Conservation (phyloP, 2,329 filamentous ascomycete genomes). For the Aspergillus sp. region DNA sequence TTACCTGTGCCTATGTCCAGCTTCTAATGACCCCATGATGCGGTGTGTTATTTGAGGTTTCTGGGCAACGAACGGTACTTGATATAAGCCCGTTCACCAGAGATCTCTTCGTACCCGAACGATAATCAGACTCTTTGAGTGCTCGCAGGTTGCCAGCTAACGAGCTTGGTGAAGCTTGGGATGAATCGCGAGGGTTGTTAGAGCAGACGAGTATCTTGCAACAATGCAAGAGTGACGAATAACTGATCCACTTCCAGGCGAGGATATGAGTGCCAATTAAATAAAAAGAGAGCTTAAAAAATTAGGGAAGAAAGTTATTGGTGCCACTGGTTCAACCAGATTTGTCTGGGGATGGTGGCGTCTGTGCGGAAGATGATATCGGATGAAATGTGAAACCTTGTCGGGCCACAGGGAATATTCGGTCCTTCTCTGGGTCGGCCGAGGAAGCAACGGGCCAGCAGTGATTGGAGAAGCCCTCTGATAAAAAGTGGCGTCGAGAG, state of each 20-base stretch:
- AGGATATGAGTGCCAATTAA: conserved; percentile 7
- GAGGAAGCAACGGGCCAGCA: conserved; percentile 7
- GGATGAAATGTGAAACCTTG: conserved; percentile 21
- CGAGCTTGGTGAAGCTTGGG: background rate
- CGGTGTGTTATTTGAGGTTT: conserved; percentile 9
- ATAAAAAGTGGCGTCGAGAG: conserved; percentile 17
- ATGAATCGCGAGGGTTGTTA: background rate
- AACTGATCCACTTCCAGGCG: background rate
- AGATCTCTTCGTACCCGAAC: background rate
- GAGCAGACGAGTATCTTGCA: conserved; percentile 1
- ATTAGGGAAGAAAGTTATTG: conserved; percentile 4
- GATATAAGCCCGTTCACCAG: conserved; percentile 15
- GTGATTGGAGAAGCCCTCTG: conserved; percentile 11
- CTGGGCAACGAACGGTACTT: background rate
- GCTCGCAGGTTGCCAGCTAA: background rate
- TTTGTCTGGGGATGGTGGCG: conserved; percentile 22
- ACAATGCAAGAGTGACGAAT: conserved; percentile 9
- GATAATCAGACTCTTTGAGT: background rate
- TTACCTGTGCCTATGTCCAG: conserved; percentile 38
- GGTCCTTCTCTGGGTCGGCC: conserved; percentile 16
- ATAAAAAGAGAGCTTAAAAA: conserved; percentile 1
- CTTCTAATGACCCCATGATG: conserved; percentile 42
- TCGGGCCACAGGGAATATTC: conserved; percentile 13
- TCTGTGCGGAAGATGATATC: conserved; percentile 18
- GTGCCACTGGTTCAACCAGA: conserved; percentile 18